These are phyloP conservation scores for Penicillium polonicum DNA, from an alignment of 2,329 filamentous ascomycete genomes.

Conservation along the genomic window DNA sequence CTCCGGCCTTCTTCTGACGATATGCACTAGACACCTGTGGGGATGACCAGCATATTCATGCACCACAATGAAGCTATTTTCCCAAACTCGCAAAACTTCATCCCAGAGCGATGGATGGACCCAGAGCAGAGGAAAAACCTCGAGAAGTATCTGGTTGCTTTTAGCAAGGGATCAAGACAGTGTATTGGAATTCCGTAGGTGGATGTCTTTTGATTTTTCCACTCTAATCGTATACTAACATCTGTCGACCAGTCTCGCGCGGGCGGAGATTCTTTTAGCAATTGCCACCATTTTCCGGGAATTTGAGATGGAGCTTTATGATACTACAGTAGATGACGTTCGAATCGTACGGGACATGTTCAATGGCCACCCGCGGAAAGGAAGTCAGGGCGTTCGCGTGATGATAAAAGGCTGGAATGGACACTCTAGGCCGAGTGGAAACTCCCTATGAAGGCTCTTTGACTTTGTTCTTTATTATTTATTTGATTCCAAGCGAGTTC, in stretches of 20 bases:
- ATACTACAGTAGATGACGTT: slow-evolving; percentile 35
- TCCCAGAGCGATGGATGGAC: slow-evolving; percentile 41
- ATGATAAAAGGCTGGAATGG: slow-evolving; percentile 10
- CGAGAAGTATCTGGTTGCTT: slow-evolving; percentile 40
- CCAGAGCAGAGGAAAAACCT: slow-evolving; percentile 32
- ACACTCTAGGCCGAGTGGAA: background rate
- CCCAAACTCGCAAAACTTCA: slow-evolving; percentile 36
- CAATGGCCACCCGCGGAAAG: slow-evolving; percentile 15
- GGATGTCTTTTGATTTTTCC: background rate
- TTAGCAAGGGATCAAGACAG: slow-evolving; percentile 44
- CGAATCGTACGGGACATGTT: slow-evolving; percentile 28
- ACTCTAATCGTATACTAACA: background rate
- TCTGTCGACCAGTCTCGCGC: slow-evolving; percentile 28
- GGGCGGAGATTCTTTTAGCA: slow-evolving; percentile 34
- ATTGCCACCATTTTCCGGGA: slow-evolving; percentile 31
- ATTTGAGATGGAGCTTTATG: slow-evolving; percentile 33
- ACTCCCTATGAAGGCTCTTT: background rate
- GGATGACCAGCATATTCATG: slow-evolving; percentile 39
- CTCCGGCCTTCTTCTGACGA: background rate
- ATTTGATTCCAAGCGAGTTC: background rate
- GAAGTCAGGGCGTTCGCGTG: slow-evolving; percentile 22
- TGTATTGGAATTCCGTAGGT: slow-evolving; percentile 49
- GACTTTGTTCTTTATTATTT: background rate
- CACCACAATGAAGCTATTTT: slow-evolving; percentile 40
- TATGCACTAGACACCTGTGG: slow-evolving; percentile 32